A percentile compares a stretch with the other conserved stretches of the same genome.
Conservation (phyloP, 148 eudicot species). For the Vaccinium corymbosum region DNA sequence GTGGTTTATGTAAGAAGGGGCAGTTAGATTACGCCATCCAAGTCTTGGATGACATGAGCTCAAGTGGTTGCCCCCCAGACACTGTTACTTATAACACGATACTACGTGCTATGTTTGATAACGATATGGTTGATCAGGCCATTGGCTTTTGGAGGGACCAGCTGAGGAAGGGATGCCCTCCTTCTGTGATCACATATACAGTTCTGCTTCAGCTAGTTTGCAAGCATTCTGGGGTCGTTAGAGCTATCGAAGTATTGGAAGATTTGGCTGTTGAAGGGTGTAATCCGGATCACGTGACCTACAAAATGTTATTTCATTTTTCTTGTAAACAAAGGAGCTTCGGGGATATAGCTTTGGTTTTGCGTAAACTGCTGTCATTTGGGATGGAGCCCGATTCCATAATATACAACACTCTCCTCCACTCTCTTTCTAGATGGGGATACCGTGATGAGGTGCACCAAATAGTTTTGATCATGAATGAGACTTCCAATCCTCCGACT, state of each 20-base stretch:
- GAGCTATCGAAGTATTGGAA: conserved; percentile 60
- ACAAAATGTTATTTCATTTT: conserved; percentile 53
- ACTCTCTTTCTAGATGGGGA: conserved; percentile 56
- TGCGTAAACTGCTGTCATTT: conserved; percentile 43
- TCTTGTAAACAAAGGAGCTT: conserved; percentile 51
- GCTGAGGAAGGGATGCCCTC: conserved; percentile 77
- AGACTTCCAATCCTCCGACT: conserved; percentile 49
- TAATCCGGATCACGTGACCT: conserved; percentile 72
- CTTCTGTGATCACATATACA: conserved; percentile 54
- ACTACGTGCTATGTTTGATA: conserved; percentile 49
- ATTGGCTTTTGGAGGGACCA: conserved; percentile 74
- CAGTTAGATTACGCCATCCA: conserved; percentile 46
- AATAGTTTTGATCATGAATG: conserved; percentile 57
- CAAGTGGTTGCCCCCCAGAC: conserved; percentile 79
- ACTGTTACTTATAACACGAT: conserved; percentile 69
- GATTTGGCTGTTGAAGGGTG: conserved; percentile 79
- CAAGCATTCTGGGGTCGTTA: conserved; percentile 49
- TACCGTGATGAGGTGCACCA: conserved; percentile 63
- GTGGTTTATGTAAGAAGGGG: conserved; percentile 69
- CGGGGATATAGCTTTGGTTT: conserved; percentile 42
- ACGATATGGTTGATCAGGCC: conserved; percentile 49
- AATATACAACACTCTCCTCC: conserved; percentile 72
- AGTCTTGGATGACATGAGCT: conserved; percentile 65
- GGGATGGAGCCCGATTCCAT: conserved; percentile 67
- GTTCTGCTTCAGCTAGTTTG: conserved; percentile 59